phyloP scores from a whole-genome alignment of 2,329 filamentous ascomycete species.

The Monilinia fructigena region DNA sequence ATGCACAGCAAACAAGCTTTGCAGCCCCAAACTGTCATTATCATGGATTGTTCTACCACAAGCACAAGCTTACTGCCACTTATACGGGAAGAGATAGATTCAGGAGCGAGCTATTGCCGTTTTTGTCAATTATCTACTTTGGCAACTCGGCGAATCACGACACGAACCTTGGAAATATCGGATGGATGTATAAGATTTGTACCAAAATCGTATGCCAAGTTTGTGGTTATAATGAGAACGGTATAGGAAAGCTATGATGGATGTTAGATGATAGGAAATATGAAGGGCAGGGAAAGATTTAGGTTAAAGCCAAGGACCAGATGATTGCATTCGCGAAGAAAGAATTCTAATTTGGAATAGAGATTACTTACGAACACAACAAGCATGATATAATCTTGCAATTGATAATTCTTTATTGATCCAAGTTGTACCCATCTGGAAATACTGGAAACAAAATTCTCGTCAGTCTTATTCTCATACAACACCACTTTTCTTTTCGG shows the following conservation, averaged over 20 bases:
- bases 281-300: background rate
- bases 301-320: background rate
- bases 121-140: background rate
- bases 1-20: constrained; percentile 58
- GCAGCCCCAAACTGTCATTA: constrained; percentile 56
- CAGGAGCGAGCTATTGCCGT: constrained; percentile 45
- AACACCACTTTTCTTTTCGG: background rate
- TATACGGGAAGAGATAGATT: constrained; percentile 34
- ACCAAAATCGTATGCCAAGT: constrained; percentile 54
- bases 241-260: constrained; percentile 49
- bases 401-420: constrained; percentile 51
- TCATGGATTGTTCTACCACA: constrained; percentile 61
- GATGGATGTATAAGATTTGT: constrained; percentile 58
- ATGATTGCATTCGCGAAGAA: background rate
- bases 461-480: background rate
- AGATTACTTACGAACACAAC: constrained; percentile 48
- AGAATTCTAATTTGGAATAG: background rate
- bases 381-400: constrained; percentile 57
- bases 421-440: constrained; percentile 45
- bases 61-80: constrained; percentile 61
- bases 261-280: background rate
- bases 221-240: constrained; percentile 53
- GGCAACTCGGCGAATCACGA: background rate
- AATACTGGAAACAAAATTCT: constrained; percentile 33
- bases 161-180: constrained; percentile 39